A percentile compares a stretch with the other conserved stretches of the same genome.
Conservation (phyloP, 139 green algal species). For the Chlamydomonas applanata region DNA sequence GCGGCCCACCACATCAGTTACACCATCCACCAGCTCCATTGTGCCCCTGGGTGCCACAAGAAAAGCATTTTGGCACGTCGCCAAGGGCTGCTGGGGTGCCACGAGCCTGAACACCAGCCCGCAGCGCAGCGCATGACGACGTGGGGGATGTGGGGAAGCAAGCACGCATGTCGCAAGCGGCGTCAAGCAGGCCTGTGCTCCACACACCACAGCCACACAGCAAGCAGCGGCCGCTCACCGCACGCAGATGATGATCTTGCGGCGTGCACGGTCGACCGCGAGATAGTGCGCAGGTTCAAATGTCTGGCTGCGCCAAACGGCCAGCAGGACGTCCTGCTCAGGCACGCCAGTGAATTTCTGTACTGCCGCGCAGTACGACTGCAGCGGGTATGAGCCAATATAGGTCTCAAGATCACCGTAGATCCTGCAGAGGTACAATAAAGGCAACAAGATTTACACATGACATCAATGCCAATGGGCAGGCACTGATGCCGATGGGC, state of each 20-base stretch:
- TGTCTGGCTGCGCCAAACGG: neutral
- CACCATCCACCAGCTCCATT: conserved; percentile 3
- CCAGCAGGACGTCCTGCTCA: too few relatives aligned
- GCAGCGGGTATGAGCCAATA: too few relatives aligned
- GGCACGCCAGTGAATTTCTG: too few relatives aligned
- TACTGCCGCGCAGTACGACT: too few relatives aligned
- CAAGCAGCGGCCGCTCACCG: neutral
- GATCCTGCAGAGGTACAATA: too few relatives aligned
- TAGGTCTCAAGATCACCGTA: too few relatives aligned
- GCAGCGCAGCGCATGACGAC: neutral
- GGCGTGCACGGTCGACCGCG: neutral
- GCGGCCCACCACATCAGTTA: conserved; percentile 11
- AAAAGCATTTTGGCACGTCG: too few relatives aligned
- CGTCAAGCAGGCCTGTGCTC: neutral
- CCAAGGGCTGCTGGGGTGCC: too few relatives aligned
- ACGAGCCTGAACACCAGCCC: too few relatives aligned
- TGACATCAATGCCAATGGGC: too few relatives aligned
- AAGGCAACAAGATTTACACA: too few relatives aligned
- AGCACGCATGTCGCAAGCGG: neutral
- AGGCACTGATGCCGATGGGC: too few relatives aligned
- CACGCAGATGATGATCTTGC: conserved; percentile 15
- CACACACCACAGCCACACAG: neutral
- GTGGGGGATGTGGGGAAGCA: neutral
- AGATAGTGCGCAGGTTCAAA: conserved; percentile 18
- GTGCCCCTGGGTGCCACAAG: conserved; percentile 15